Evolutionary conservation across 2,329 filamentous ascomycete species (phyloP), one percentile per base, ranked within the genome.

Genomic region (Laburnicola sp.): DNA sequence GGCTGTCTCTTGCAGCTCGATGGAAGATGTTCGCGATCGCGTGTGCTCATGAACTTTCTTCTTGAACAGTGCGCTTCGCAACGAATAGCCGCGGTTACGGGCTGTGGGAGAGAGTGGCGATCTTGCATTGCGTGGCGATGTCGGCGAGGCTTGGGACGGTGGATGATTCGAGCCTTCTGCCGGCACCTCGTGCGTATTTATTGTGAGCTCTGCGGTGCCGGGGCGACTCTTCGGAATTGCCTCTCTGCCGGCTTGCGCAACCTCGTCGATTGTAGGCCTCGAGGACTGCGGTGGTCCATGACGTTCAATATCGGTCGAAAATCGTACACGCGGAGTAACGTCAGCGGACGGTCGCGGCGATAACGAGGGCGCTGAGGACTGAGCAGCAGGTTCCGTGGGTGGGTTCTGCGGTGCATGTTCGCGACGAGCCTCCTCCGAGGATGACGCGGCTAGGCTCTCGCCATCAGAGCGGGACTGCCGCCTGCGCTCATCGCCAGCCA

Each of bases 31-130:
- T 42, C 65, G 62, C 34, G 72, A 70, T 42, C 66, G 74, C 37
- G 54, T 39, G 31, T 58, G 64, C 6, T 72, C 63, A 30, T 67
- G 58, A 41, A 78, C 66, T 45, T 78, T 77, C 47, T 66, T 69
- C 37, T 71, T 64, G 50, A 79, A 78, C 2, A 80, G 58, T 1
- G 75, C 70, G 48, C 75, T 76, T 11, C 77, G 74, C 27, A 79
- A 60, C 25, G 77, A 79, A 49, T 78, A 69, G 6, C 76, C 77
- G 54, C 77, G 69, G 48, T 60, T 68, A 25, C 76, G 65, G 11
- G 60, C 59, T n/a, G 60, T 59, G 1, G 73, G 69, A 1, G 73
- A 74, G 4, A 74, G 51, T 6, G 69, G 71, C 9, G 68, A 59
- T 42, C 54, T 54, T 11, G 49, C 26, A 51, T 47, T 58, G 11